Conservation (phyloP, 2,329 filamentous ascomycete species). For the Apiospora phragmitis region DNA sequence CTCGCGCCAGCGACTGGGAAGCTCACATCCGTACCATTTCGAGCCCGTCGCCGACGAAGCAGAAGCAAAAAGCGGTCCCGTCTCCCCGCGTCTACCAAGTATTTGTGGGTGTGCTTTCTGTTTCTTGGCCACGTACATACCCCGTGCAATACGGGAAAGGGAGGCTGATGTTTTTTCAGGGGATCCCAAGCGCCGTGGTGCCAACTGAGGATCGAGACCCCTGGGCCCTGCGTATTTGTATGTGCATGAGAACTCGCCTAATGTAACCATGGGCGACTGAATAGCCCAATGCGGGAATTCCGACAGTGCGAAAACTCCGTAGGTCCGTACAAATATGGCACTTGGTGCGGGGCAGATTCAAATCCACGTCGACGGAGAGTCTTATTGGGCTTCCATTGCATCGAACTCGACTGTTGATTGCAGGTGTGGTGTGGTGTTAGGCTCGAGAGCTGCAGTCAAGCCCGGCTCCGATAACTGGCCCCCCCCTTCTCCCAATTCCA, state of each 20-base stretch:
- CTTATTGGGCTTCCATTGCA: not conserved
- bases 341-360: not conserved
- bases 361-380: not conserved
- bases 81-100: not conserved
- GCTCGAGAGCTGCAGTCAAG: not conserved
- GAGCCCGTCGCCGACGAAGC: not conserved
- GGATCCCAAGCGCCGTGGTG: not conserved
- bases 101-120: not conserved
- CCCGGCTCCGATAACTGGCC: not conserved
- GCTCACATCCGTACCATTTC: not conserved
- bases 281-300: not conserved
- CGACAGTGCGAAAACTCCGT: not conserved
- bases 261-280: not conserved
- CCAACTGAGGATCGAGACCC: not conserved
- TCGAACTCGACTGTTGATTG: not conserved
- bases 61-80: not conserved
- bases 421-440: not conserved
- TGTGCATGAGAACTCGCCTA: not conserved
- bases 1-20: not conserved
- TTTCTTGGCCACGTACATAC: not conserved
- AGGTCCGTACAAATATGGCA: not conserved
- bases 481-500: not conserved
- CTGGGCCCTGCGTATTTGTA: not conserved
- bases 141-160: not conserved
- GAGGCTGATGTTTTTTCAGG: constrained; percentile 1